Conservation (phyloP, 2,329 filamentous ascomycete species). For the Arthrobotrys megalospora region DNA sequence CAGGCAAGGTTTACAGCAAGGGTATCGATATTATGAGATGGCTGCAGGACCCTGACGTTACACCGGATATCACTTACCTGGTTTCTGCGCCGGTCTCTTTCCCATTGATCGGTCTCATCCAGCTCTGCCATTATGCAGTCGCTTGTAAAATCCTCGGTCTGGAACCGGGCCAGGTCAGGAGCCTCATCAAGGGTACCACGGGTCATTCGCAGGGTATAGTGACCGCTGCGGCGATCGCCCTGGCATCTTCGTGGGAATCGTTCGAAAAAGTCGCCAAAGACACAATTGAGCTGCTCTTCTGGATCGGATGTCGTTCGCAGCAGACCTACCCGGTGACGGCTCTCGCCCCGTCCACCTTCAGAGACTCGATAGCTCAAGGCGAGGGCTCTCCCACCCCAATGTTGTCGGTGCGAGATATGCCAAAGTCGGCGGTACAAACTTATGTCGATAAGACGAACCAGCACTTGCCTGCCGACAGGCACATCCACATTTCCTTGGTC, state of each 20-base stretch:
- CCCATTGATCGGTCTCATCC: slow-evolving; percentile 94
- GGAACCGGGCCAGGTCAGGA: slow-evolving; percentile 88
- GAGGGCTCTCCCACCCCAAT: slow-evolving; percentile 97
- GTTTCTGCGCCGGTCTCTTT: slow-evolving; percentile 96
- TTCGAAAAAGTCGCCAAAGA: slow-evolving; percentile 85
- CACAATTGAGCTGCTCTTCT: slow-evolving; percentile 93
- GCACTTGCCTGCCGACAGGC: slow-evolving; percentile 90
- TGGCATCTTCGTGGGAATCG: slow-evolving; percentile 92
- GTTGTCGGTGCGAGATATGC: slow-evolving; percentile 95
- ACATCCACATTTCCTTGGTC: slow-evolving; percentile 94
- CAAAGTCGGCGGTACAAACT: slow-evolving; percentile 88
- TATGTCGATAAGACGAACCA: slow-evolving; percentile 98
- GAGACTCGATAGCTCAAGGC: slow-evolving; percentile 92
- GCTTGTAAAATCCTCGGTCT: slow-evolving; percentile 92
- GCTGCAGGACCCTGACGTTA: slow-evolving; percentile 89
- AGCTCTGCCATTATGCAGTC: slow-evolving; percentile 94
- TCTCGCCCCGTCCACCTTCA: slow-evolving; percentile 87
- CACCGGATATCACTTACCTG: slow-evolving; percentile 93
- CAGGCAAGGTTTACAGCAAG: slow-evolving; percentile 96
- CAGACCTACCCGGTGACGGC: slow-evolving; percentile 97
- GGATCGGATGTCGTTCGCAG: slow-evolving; percentile 97
- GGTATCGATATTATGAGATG: slow-evolving; percentile 95
- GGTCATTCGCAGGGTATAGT: slow-evolving; percentile 98
- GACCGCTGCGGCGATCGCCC: slow-evolving; percentile 90
- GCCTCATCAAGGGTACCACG: slow-evolving; percentile 87